Base-by-base conservation (phyloP, 225 moss, liverwort and hornwort species). In the Ulota crispa region DNA sequence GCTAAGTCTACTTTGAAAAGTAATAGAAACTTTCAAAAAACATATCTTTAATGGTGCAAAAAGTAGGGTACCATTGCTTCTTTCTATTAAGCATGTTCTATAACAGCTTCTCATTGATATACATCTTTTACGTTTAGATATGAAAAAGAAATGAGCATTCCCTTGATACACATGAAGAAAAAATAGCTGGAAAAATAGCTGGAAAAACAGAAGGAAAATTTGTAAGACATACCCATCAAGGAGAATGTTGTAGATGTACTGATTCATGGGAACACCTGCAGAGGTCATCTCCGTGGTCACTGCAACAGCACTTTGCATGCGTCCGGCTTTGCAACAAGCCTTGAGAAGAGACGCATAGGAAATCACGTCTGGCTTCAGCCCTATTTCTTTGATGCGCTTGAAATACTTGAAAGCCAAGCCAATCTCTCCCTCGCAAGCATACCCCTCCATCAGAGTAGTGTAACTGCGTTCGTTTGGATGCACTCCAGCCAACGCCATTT, bases 281-380 rank as follows among this genome's bases (percentile, higher is more conserved):
- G 74, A 80, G 11, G 85, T 77, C 94, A 94, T 94, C 71, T 94
- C 94, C 34, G 80, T 15, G 43, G 87, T 89, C 31, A 94, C 93
- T 24, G 89, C 90, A 81, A 89, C 83, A 42, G 94, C 93, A 71
- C 83, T 94, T 78, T 94, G 94, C 94, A 94, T 94, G 72, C 94
- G 93, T 20, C 93, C 94, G 37, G 91, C 87, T 83, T 94, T 94
- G 61, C 94, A 94, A 83, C 94, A 94, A 67, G 93, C 94, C 88
- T 94, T 94, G 62, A 94, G 57, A 30, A 94, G 91, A 61, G 94
- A 93, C 45, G 91, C 89, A 75, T 93, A 94, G 0, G 93, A 87
- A 37, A 94, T 87, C 41, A 90, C 85, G 79, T 94, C 94, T 21
- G 91, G 86, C 41, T 87, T 87, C 68, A 94, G 76, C 47, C 90